Evolutionary conservation across 495 filamentous ascomycete genomes (phyloP).

Genomic region (Neurospora sp.): DNA sequence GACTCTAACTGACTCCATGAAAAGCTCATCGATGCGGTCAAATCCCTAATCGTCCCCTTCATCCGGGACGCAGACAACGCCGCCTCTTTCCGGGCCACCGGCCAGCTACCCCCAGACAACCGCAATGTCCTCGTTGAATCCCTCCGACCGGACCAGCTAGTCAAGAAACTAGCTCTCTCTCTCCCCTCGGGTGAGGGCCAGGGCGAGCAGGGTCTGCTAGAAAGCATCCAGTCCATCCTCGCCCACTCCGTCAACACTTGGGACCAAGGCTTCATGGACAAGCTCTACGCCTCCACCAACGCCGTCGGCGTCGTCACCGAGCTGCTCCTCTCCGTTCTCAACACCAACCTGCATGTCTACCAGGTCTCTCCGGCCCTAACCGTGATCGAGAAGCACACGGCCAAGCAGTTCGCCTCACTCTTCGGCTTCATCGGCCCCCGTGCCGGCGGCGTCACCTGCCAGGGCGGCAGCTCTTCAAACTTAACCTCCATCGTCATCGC

Average conservation of each 20-base stretch:
- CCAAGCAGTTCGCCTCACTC: conserved; percentile 55
- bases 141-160: conserved; percentile 59
- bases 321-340: conserved; percentile 68
- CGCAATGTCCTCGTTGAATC: conserved; percentile 59
- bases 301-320: conserved; percentile 77
- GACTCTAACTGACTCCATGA: not conserved
- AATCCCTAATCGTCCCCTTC: conserved; percentile 68
- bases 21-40: conserved; percentile 63
- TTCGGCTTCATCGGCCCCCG: conserved; percentile 66
- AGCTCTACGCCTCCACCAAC: conserved; percentile 80
- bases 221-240: conserved; percentile 55
- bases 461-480: conserved; percentile 80
- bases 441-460: conserved; percentile 78
- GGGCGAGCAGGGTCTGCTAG: conserved; percentile 50
- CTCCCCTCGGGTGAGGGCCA: conserved; percentile 56
- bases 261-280: conserved; percentile 92
- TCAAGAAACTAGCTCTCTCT: conserved; percentile 50
- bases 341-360: conserved; percentile 87
- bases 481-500: conserved; percentile 81
- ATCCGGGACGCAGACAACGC: conserved; percentile 66
- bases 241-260: conserved; percentile 89
- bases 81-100: conserved; percentile 36
- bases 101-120: conserved; percentile 39
- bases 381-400: conserved; percentile 72
- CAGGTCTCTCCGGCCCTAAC: conserved; percentile 84